phyloP scores from a whole-genome alignment of 805 yeast genomes.

The Candida koratica region DNA sequence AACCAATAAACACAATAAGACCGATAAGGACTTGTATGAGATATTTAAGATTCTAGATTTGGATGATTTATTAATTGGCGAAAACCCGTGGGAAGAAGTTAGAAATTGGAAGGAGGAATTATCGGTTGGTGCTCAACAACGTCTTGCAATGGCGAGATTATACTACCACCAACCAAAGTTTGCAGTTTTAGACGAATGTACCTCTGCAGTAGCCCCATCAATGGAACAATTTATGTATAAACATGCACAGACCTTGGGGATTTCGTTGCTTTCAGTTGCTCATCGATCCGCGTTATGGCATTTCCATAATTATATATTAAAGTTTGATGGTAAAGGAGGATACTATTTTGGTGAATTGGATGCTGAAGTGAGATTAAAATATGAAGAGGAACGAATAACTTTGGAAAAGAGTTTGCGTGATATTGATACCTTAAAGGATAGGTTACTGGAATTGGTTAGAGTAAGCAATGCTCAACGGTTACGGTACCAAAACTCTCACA shows the following conservation, averaged over 20 bases:
- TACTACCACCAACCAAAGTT: conserved; percentile 88
- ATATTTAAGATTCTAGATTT: conserved; percentile 57
- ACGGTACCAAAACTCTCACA: conserved; percentile 28
- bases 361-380: conserved; percentile 64
- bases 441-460: conserved; percentile 60
- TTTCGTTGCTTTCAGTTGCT: conserved; percentile 84
- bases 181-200: conserved; percentile 94
- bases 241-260: conserved; percentile 73
- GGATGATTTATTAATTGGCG: conserved; percentile 46
- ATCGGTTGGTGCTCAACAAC: conserved; percentile 88
- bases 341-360: conserved; percentile 60
- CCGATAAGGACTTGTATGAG: conserved; percentile 48
- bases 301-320: conserved; percentile 77
- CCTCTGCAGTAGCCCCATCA: conserved; percentile 87
- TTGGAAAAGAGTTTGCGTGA: conserved; percentile 70
- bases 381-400: conserved; percentile 73
- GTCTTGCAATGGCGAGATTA: conserved; percentile 88
- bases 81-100: conserved; percentile 55
- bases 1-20: conserved; percentile 25
- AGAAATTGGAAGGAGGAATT: conserved; percentile 88
- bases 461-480: conserved; percentile 45
- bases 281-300: conserved; percentile 92
- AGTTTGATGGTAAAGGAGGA: conserved; percentile 81
- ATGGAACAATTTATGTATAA: conserved; percentile 87
- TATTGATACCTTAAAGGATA: conserved; percentile 61